These are phyloP conservation scores for Liquidambar formosana DNA, from an alignment of 164 flowering plant genomes.

Conservation along the genomic window DNA sequence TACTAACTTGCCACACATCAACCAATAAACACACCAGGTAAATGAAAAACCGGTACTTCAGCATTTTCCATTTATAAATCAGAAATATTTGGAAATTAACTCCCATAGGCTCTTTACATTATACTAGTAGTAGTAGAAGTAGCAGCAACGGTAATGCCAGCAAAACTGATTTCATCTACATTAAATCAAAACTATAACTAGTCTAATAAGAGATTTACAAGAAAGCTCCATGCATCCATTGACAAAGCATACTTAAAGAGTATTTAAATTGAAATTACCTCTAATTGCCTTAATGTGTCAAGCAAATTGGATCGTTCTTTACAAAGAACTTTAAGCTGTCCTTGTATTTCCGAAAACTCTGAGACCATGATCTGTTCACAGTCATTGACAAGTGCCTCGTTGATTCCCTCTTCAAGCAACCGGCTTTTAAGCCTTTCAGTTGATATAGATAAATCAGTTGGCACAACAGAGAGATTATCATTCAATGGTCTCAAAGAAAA, in stretches of 20 bases:
- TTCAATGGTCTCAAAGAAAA: conserved; percentile 42
- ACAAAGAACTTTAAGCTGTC: conserved; percentile 62
- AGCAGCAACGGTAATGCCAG: too few species aligned
- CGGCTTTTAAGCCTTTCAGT: conserved; percentile 69
- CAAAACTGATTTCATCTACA: too few species aligned
- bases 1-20: too few species aligned
- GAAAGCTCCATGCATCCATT: too few species aligned
- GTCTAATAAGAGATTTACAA: too few species aligned
- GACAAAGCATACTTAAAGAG: not conserved
- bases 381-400: conserved; percentile 64
- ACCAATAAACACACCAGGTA: too few species aligned
- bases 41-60: too few species aligned
- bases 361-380: conserved; percentile 87
- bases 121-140: too few species aligned
- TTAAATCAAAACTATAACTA: too few species aligned
- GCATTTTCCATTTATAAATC: too few species aligned
- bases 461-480: conserved; percentile 43
- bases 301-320: conserved; percentile 67
- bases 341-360: conserved; percentile 71
- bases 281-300: conserved; percentile 71
- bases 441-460: conserved; percentile 56
- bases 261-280: conserved; percentile 45
- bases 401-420: conserved; percentile 62
- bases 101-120: too few species aligned
- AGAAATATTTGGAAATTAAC: too few species aligned